Percentiles rank a stretch among this genome's conserved stretches.
Conservation (phyloP, 1,284 basidiomycete genomes). For the Malassezia furfur region DNA sequence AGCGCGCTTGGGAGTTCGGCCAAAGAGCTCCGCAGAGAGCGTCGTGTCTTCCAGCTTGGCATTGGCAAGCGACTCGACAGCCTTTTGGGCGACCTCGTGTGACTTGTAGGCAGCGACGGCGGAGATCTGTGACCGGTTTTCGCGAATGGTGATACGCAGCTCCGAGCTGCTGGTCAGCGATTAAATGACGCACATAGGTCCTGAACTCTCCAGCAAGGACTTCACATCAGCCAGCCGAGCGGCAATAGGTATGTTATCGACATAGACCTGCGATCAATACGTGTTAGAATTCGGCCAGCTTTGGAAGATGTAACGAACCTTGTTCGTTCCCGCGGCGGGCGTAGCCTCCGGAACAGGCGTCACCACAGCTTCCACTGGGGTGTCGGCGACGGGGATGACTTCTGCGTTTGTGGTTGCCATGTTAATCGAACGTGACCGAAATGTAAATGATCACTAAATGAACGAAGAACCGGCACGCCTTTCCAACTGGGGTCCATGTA, state of each 20-base stretch:
- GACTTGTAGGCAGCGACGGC: neutral
- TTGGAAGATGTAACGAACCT: too few relatives aligned
- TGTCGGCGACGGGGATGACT: neutral
- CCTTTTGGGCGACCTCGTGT: neutral
- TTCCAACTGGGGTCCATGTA: too few relatives aligned
- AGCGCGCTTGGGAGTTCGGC: neutral
- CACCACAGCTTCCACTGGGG: neutral
- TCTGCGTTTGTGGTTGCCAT: neutral
- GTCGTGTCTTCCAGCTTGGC: neutral
- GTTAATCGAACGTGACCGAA: neutral
- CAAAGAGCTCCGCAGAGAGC: neutral
- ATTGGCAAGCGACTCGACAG: neutral
- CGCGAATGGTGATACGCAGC: neutral
- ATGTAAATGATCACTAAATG: too few relatives aligned
- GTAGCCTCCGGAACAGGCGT: neutral
- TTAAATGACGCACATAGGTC: neutral
- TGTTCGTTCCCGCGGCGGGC: neutral
- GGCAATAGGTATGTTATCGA: neutral
- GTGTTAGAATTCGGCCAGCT: too few relatives aligned
- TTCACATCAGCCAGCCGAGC: neutral
- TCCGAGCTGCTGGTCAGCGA: neutral
- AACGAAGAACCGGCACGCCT: too few relatives aligned
- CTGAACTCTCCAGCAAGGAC: neutral
- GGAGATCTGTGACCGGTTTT: neutral
- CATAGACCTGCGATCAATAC: neutral